These are phyloP conservation scores for Aspergillus sergii DNA, from an alignment of 2,329 filamentous ascomycete genomes.

Conservation along the genomic window DNA sequence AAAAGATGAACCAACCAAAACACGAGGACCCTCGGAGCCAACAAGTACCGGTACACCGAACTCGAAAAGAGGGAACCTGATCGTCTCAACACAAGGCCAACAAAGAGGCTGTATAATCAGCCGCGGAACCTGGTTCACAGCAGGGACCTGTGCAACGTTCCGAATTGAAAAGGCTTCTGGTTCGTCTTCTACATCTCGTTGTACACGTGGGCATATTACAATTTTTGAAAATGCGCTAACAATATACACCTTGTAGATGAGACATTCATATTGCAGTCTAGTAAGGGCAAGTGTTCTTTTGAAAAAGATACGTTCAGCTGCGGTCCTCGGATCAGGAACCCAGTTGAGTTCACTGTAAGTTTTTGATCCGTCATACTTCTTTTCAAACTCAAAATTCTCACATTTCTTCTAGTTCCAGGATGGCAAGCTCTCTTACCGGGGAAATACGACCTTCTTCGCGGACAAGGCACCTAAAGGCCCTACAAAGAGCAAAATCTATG, in stretches of 20 bases:
- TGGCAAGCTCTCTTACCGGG: slow-evolving; percentile 35
- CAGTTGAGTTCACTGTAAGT: slow-evolving; percentile 37
- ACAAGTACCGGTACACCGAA: slow-evolving; percentile 47
- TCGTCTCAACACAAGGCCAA: slow-evolving; percentile 48
- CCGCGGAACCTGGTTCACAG: slow-evolving; percentile 67
- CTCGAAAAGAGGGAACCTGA: slow-evolving; percentile 62
- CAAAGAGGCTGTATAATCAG: slow-evolving; percentile 66
- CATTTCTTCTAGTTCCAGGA: slow-evolving; percentile 29
- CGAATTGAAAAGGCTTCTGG: slow-evolving; percentile 30
- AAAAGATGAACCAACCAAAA: slow-evolving; percentile 39
- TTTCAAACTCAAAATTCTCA: background rate
- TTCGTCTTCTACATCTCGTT: slow-evolving; percentile 19
- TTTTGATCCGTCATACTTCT: background rate
- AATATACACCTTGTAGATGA: slow-evolving; percentile 20
- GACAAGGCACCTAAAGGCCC: slow-evolving; percentile 40
- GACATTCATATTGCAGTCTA: slow-evolving; percentile 58
- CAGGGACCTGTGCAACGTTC: slow-evolving; percentile 68
- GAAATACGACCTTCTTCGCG: slow-evolving; percentile 41
- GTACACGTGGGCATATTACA: background rate
- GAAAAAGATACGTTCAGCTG: slow-evolving; percentile 58
- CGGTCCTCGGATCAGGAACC: slow-evolving; percentile 36
- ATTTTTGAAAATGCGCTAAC: background rate
- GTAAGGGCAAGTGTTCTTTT: slow-evolving; percentile 63
- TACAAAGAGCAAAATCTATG: slow-evolving; percentile 38
- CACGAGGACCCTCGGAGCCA: slow-evolving; percentile 33